Evolutionary conservation across 495 filamentous ascomycete genomes (phyloP).

Genomic region (Alectoria sarmentosa): DNA sequence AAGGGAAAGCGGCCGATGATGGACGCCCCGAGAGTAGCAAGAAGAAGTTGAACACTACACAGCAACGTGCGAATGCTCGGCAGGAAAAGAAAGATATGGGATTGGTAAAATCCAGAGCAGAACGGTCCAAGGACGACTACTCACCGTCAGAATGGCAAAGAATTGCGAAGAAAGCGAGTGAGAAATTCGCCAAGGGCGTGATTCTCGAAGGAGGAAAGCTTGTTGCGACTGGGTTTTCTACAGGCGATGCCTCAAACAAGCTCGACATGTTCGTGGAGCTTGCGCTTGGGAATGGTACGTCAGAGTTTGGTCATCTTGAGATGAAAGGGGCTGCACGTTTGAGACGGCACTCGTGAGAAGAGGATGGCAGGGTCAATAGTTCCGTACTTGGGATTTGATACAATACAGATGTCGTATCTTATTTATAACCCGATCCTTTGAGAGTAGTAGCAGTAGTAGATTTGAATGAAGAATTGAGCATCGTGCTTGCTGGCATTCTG

Average conservation of each 20-base stretch:
- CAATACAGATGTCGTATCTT: not conserved
- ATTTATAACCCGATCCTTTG: not conserved
- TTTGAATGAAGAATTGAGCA: not conserved
- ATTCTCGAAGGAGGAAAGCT: not conserved
- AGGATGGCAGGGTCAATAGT: not conserved
- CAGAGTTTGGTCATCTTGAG: not conserved
- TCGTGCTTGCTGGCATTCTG: too few species aligned
- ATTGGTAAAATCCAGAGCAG: not conserved
- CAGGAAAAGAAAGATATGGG: not conserved
- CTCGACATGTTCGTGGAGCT: not conserved
- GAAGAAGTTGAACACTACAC: not conserved
- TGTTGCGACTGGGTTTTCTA: not conserved
- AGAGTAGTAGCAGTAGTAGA: not conserved
- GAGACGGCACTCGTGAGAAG: not conserved
- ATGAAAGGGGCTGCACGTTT: not conserved
- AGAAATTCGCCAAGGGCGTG: not conserved
- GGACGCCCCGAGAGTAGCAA: not conserved
- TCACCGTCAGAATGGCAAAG: not conserved
- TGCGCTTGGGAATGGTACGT: not conserved
- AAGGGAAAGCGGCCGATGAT: not conserved
- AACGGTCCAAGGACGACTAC: not conserved
- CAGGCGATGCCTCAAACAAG: not conserved
- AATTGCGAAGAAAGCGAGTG: not conserved
- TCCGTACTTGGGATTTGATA: not conserved
- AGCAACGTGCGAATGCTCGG: not conserved